phyloP scores from a whole-genome alignment of 1,139 yeast genomes.

The Chernovozyma aurita region DNA sequence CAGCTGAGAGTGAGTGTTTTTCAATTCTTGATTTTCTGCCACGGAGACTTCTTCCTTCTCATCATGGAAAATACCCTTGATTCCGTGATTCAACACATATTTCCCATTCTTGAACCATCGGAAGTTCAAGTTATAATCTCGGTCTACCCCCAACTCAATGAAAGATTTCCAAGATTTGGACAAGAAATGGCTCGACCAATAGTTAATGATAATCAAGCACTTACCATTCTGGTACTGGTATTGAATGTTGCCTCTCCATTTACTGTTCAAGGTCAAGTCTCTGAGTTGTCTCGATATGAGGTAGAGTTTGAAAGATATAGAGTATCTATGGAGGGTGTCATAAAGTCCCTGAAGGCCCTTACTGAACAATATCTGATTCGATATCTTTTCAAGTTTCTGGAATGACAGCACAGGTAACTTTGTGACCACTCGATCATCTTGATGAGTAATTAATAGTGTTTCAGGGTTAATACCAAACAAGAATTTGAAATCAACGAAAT shows the following conservation, averaged over 20 bases:
- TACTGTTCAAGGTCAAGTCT: conserved; percentile 45
- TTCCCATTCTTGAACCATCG: conserved; percentile 68
- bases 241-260: conserved; percentile 65
- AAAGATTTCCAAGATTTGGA: conserved; percentile 40
- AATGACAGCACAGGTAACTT: conserved; percentile 32
- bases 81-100: conserved; percentile 19
- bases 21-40: neutral
- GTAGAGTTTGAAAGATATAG: conserved; percentile 70
- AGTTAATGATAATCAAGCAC: conserved; percentile 57
- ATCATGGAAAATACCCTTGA: conserved; percentile 11
- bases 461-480: conserved; percentile 46
- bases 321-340: conserved; percentile 63
- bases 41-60: neutral
- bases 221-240: conserved; percentile 65
- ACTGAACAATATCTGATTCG: conserved; percentile 53
- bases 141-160: conserved; percentile 65
- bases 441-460: conserved; percentile 27
- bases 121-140: conserved; percentile 46
- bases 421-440: conserved; percentile 17
- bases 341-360: conserved; percentile 59
- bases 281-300: conserved; percentile 63
- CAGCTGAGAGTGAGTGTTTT: neutral
- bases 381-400: conserved; percentile 47
- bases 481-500: conserved; percentile 72
- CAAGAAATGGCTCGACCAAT: conserved; percentile 57